Conservation (phyloP, 202 grass and related monocot genomes). For the Carex sylvatica region DNA sequence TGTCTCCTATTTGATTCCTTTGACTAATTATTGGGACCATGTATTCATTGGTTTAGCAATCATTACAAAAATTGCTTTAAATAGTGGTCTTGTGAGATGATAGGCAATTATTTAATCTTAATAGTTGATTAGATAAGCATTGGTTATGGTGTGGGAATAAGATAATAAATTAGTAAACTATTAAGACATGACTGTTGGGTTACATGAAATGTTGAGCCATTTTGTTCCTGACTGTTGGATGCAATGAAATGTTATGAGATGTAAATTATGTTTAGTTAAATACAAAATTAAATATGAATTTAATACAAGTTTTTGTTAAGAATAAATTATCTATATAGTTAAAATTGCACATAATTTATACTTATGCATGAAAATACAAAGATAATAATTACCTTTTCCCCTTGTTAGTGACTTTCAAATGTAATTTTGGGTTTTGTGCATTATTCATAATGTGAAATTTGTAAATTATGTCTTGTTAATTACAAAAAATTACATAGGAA, state of each 20-base stretch:
- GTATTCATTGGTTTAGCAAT: not conserved
- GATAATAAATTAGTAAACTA: not conserved
- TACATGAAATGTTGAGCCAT: not conserved
- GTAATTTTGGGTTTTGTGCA: not conserved
- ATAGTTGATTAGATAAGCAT: not conserved
- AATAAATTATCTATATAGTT: not conserved
- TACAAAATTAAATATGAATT: not conserved
- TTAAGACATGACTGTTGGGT: not conserved
- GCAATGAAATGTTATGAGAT: not conserved
- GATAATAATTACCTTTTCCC: not conserved
- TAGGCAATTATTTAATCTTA: not conserved
- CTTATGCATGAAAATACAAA: not conserved
- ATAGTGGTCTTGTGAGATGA: not conserved
- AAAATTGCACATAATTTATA: not conserved
- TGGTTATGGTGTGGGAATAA: not conserved
- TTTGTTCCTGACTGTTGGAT: not conserved
- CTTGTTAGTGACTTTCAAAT: not conserved
- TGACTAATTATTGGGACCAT: slow-evolving; percentile 14
- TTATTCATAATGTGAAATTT: not conserved
- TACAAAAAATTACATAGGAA: not conserved
- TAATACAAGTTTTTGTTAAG: not conserved
- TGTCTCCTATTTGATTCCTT: slow-evolving; percentile 23
- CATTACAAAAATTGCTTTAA: slow-evolving; percentile 12
- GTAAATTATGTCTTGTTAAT: not conserved
- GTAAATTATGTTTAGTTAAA: not conserved